Conservation (phyloP, 192 early-diverging fungal genomes). For the Oehlia diaphana region DNA sequence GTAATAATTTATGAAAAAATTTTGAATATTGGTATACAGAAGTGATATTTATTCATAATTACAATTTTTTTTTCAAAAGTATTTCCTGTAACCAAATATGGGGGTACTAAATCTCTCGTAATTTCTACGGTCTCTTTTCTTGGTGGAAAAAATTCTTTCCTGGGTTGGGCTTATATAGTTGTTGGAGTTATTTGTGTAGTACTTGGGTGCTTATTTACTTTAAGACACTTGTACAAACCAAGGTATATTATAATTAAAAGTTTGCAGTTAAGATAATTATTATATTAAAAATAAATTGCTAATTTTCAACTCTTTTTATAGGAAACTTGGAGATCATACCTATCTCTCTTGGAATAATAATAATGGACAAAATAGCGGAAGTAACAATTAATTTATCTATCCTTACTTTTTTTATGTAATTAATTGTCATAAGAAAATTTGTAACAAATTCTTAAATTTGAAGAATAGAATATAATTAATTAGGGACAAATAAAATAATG, state of each 20-base stretch:
- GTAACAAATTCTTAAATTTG: too few species aligned
- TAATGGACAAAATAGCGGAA: neutral
- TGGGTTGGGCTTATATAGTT: conserved; percentile 92
- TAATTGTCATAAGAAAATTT: too few species aligned
- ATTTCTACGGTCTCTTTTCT: conserved; percentile 92
- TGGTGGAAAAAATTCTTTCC: conserved; percentile 95
- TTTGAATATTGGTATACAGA: neutral
- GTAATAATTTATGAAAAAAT: conserved; percentile 26
- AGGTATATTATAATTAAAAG: conserved; percentile 45
- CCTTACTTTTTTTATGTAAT: too few species aligned
- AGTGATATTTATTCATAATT: neutral
- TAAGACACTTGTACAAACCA: conserved; percentile 91
- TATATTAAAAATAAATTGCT: too few species aligned
- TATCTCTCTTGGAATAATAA: neutral
- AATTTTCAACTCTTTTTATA: neutral
- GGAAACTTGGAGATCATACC: neutral
- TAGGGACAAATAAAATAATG: too few species aligned
- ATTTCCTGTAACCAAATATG: conserved; percentile 83
- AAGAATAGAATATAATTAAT: too few species aligned
- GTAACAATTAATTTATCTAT: neutral
- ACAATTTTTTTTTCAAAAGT: conserved; percentile 48
- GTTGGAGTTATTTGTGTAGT: conserved; percentile 90
- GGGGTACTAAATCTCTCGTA: conserved; percentile 94
- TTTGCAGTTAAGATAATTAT: too few species aligned
- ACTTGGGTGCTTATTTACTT: conserved; percentile 84